Evolutionary conservation across 2,329 filamentous ascomycete species (phyloP).

Genomic region (Diplodia seriata): DNA sequence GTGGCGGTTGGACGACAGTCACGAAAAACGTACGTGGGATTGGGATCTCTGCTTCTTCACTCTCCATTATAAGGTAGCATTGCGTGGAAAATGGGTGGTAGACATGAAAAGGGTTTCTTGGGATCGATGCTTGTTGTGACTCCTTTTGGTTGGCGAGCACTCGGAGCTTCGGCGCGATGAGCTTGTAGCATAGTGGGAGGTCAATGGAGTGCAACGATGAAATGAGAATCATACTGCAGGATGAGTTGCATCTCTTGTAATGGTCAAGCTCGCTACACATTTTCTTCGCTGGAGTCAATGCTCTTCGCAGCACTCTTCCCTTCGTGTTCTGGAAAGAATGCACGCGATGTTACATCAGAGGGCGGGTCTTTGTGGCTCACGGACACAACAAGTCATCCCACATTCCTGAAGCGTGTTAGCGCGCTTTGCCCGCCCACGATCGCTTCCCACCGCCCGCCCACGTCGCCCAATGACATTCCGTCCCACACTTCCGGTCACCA

Average conservation of each 20-base stretch:
- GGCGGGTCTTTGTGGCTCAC: not conserved
- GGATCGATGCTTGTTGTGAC: not conserved
- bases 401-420: conserved; percentile 5
- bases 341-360: conserved; percentile 6
- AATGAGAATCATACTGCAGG: not conserved
- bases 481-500: conserved; percentile 9
- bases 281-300: not conserved
- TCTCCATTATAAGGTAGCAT: conserved; percentile 22
- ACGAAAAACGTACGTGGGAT: conserved; percentile 12
- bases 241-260: not conserved
- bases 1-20: conserved; percentile 4
- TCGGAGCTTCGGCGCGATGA: conserved; percentile 24
- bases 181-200: conserved; percentile 18
- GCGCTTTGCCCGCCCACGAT: not conserved
- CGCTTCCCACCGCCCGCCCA: not conserved
- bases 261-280: not conserved
- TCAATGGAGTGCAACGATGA: not conserved
- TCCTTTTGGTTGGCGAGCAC: conserved; percentile 5
- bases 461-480: conserved; percentile 11
- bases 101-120: conserved; percentile 19
- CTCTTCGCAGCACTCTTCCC: not conserved
- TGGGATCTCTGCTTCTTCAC: not conserved
- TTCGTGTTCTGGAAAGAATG: not conserved
- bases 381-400: conserved; percentile 10
- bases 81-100: conserved; percentile 27